Percentiles rank a stretch among this genome's conserved stretches.
These are phyloP conservation scores for Lasiodiplodia sp. DNA, from an alignment of 2,329 filamentous ascomycete genomes.

Conservation along the genomic window DNA sequence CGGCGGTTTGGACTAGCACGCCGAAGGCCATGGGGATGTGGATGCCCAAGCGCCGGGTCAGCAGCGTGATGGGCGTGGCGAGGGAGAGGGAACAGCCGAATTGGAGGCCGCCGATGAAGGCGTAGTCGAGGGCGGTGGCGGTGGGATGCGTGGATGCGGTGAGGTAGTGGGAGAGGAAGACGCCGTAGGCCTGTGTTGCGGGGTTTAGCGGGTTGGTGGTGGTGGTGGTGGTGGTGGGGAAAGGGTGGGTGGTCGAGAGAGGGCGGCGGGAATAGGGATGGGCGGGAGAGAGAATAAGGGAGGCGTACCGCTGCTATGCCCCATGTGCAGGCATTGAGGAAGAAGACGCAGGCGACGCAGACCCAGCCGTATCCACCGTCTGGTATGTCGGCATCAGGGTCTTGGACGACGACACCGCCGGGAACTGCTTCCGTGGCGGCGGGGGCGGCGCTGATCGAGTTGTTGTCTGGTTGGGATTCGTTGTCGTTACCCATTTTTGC, in stretches of 20 bases:
- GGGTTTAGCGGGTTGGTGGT: conserved; percentile 31
- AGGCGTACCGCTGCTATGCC: conserved; percentile 35
- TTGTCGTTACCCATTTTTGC: neutral
- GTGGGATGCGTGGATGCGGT: conserved; percentile 1
- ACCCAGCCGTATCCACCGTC: conserved; percentile 51
- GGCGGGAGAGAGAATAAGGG: neutral
- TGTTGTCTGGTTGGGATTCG: neutral
- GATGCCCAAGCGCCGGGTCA: conserved; percentile 31
- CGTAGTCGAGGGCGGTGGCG: conserved; percentile 42
- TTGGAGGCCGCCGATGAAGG: conserved; percentile 46
- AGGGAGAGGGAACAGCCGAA: conserved; percentile 37
- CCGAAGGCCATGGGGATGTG: conserved; percentile 40
- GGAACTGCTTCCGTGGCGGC: neutral
- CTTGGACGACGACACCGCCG: conserved; percentile 27
- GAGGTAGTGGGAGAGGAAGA: conserved; percentile 24
- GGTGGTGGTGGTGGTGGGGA: conserved; percentile 22
- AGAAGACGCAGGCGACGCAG: conserved; percentile 37
- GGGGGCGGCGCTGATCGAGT: neutral
- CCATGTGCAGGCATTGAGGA: conserved; percentile 44
- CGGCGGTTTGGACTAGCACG: conserved; percentile 33
- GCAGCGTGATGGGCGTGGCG: conserved; percentile 38
- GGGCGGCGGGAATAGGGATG: too few relatives aligned
- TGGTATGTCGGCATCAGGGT: neutral
- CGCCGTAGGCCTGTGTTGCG: conserved; percentile 6
- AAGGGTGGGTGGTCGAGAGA: too few relatives aligned